phyloP scores from a whole-genome alignment of 129 eudicot genomes.

The Chrysanthemum makinoi region DNA sequence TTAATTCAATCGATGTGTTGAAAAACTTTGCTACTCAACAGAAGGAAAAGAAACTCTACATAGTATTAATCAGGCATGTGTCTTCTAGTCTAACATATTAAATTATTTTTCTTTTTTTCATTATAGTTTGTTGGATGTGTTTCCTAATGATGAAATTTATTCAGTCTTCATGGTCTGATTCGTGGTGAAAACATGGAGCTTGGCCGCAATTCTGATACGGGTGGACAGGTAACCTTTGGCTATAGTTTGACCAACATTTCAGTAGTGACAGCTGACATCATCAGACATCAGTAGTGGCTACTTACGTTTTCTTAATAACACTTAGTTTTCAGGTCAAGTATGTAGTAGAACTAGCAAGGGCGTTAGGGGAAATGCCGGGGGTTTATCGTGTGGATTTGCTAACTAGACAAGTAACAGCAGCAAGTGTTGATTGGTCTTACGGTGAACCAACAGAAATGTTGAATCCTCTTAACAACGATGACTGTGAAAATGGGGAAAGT shows the following conservation, averaged over 20 bases:
- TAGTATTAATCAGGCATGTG: conserved; percentile 67
- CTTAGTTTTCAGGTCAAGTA: conserved; percentile 60
- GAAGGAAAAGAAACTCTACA: conserved; percentile 63
- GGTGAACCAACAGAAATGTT: conserved; percentile 84
- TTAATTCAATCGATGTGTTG: conserved; percentile 67
- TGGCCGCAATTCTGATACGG: conserved; percentile 92
- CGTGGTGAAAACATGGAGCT: conserved; percentile 94
- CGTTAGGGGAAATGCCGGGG: conserved; percentile 81
- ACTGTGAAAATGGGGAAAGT: conserved; percentile 60
- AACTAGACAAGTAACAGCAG: conserved; percentile 77
- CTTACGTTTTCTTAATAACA: neutral
- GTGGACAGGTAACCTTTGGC: conserved; percentile 66
- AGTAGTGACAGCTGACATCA: neutral
- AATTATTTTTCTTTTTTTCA: neutral
- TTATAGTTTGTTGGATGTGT: conserved; percentile 4
- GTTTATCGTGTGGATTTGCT: conserved; percentile 85
- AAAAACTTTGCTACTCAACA: conserved; percentile 61
- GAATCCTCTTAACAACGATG: conserved; percentile 38
- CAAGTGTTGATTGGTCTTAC: conserved; percentile 78
- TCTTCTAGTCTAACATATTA: neutral
- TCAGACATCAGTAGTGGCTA: neutral
- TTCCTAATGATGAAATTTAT: conserved; percentile 6
- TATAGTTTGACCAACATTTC: too few species aligned
- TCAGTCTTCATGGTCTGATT: conserved; percentile 85
- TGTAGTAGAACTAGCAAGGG: conserved; percentile 84